Conservation (phyloP, 768 basidiomycete genomes). For the Agaricus subrufescens region DNA sequence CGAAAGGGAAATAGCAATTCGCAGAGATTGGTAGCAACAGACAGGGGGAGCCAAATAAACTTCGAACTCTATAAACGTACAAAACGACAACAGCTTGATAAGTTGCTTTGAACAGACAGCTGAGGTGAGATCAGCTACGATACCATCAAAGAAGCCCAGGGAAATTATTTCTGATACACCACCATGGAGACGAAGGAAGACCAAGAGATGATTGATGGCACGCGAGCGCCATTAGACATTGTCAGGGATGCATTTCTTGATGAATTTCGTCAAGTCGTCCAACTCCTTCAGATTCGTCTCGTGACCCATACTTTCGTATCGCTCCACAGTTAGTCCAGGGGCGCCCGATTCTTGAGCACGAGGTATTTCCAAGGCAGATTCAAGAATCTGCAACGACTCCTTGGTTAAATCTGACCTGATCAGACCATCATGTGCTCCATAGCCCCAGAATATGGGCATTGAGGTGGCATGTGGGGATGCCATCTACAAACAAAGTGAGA, state of each 20-base stretch:
- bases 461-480: slow-evolving; percentile 50
- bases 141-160: slow-evolving; percentile 5
- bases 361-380: slow-evolving; percentile 47
- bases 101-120: neutral
- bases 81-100: neutral
- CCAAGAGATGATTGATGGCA: neutral
- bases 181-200: neutral
- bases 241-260: slow-evolving; percentile 51
- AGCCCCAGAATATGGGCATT: slow-evolving; percentile 83
- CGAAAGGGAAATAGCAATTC: neutral
- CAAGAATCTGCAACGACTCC: slow-evolving; percentile 54
- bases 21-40: neutral
- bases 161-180: neutral
- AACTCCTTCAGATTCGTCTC: slow-evolving; percentile 61
- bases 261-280: slow-evolving; percentile 64
- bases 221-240: neutral
- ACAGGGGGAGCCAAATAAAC: neutral
- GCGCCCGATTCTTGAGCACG: slow-evolving; percentile 32
- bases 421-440: slow-evolving; percentile 73
- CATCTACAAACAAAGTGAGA: slow-evolving; percentile 40
- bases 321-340: slow-evolving; percentile 59
- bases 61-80: neutral
- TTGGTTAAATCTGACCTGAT: slow-evolving; percentile 54
- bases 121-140: neutral
- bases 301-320: slow-evolving; percentile 68